Base-by-base conservation (phyloP, 306 rosid genomes). In the Echinosophora koreensis region DNA sequence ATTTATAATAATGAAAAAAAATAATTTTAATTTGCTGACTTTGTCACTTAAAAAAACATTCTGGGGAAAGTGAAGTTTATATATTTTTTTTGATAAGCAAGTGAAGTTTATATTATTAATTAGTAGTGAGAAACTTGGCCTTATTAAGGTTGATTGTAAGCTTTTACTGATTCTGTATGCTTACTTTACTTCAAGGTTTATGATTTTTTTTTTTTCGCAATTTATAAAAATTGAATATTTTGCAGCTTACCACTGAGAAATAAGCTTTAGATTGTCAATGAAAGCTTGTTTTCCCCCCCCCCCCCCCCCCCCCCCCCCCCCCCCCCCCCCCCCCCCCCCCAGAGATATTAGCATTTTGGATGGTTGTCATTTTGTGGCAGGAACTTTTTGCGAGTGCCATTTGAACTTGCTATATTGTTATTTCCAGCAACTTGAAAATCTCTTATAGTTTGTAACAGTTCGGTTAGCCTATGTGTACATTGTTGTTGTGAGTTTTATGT, bases 401-500 rank as follows among this genome's bases (percentile, higher is more conserved):
- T 78, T 79, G 51, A 68, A 30, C 17, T 37, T 41, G 22, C 14
- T 8, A 52, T 55, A 44, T 54, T 44, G 38, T 67, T 22, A 30
- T 78, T 44, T n/a, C 27, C 8, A 4, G 44, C 42, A 46, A 12
- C 41, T 22, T 60, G 16, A 42, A 67, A 79, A 38, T 63, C 11
- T 55, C 66, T 83, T 67, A 22, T 38, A 7, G 57, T 37, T 27
- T 18, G 13, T 11, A 18, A 11, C 12, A 34, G 18, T 71, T 55
- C 49, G 15, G 60, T 41, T 71, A 27, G 8, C 27, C 41, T 51
- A n/a, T 50, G 2, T 41, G 13, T 10, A 8, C 30, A 22, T 16
- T 68, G 63, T 71, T 77, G 27, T 74, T 42, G n/a, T 63, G 59
- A 62, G 56, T 75, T 75, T 65, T 71, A 39, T 59, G 35, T 39